These are phyloP conservation scores for Strobilomyces echinocephalus DNA, from an alignment of 768 basidiomycete species.

Conservation along the genomic window DNA sequence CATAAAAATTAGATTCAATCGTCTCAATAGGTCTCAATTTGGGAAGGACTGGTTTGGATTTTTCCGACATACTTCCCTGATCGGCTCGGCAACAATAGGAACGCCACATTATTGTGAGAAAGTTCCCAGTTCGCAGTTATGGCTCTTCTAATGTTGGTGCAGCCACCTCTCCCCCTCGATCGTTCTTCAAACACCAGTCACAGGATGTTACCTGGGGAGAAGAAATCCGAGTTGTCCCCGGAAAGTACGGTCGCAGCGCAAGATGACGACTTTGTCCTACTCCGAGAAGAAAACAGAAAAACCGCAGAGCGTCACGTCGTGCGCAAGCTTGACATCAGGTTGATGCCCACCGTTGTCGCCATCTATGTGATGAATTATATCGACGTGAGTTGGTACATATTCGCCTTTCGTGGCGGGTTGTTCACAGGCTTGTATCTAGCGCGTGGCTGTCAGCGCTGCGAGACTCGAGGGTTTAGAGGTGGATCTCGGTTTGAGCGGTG, in stretches of 20 bases:
- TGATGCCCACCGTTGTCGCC: constrained; percentile 25
- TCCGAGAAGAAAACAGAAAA: constrained; percentile 9
- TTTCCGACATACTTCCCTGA: no score
- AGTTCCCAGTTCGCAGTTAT: no score
- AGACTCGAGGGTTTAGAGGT: constrained; percentile 36
- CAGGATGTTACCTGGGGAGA: constrained; percentile 8
- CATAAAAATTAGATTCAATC: no score
- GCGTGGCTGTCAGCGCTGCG: constrained; percentile 36
- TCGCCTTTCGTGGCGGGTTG: neutral
- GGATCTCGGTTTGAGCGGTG: constrained; percentile 35
- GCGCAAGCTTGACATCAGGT: constrained; percentile 26
- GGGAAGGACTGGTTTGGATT: no score
- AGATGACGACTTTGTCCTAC: constrained; percentile 10
- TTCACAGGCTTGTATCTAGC: constrained; percentile 20
- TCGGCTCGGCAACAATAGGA: no score
- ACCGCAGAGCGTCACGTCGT: constrained; percentile 22
- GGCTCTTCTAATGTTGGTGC: no score
- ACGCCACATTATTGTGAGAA: no score
- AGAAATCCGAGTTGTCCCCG: constrained; percentile 7
- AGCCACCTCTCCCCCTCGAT: no score
- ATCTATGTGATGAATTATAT: constrained; percentile 28
- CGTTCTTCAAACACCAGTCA: neutral
- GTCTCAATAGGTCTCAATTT: no score
- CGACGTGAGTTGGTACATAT: no score
- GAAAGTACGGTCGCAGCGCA: constrained; percentile 2